These are phyloP conservation scores for Naumovozyma dairenensis DNA, from an alignment of 805 yeast species.

Conservation along the genomic window DNA sequence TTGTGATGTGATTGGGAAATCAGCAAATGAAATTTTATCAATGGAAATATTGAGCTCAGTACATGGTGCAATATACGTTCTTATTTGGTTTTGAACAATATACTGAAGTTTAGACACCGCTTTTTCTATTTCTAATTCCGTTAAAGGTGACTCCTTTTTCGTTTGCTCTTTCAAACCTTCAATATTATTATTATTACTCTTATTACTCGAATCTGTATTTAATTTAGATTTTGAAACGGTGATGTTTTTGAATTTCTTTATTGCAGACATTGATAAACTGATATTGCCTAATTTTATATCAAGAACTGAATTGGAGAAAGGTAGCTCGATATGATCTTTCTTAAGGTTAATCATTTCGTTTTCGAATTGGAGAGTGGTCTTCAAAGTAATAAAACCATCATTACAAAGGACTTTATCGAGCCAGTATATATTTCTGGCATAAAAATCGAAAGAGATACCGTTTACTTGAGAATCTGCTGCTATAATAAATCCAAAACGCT, in stretches of 20 bases:
- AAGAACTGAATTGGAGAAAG: constrained; percentile 7
- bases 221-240: too few relatives aligned
- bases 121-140: constrained; percentile 4
- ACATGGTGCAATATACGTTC: constrained; percentile 4
- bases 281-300: constrained; percentile 19
- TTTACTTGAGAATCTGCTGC: background rate
- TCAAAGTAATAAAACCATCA: constrained; percentile 2
- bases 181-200: background rate
- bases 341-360: background rate
- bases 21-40: constrained; percentile 16
- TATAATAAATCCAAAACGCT: constrained; percentile 2
- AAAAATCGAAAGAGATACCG: constrained; percentile 3
- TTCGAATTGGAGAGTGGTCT: background rate
- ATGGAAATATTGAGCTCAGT: constrained; percentile 15
- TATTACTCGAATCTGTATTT: too few relatives aligned
- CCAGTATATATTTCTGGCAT: constrained; percentile 7
- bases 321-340: constrained; percentile 2
- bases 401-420: constrained; percentile 2
- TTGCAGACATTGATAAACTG: constrained; percentile 10
- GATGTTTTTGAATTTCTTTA: constrained; percentile 4
- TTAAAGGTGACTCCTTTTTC: background rate
- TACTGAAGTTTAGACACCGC: constrained; percentile 3
- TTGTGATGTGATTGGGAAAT: constrained; percentile 17
- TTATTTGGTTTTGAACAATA: constrained; percentile 1
- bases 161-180: background rate